A percentile compares a stretch with the other conserved stretches of the same genome.
Evolutionary conservation across 2,329 filamentous ascomycete species (phyloP).

Genomic region (Verticillium albo-atrum): DNA sequence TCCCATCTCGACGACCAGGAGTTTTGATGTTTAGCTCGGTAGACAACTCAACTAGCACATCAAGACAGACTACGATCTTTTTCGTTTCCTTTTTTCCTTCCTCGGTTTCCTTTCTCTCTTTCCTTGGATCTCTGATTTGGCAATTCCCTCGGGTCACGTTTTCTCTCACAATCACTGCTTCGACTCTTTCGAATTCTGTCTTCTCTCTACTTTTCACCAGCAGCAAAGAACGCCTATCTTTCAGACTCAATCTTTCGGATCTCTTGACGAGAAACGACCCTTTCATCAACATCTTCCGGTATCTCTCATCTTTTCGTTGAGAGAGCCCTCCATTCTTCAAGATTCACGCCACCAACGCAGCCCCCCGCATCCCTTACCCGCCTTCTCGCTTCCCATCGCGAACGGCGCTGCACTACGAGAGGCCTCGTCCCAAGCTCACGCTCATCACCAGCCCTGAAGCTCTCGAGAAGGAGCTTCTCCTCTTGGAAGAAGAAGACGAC

Average conservation of each 20-base stretch:
- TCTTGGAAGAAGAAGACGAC: slow-evolving; percentile 1
- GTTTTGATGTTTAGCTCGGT: neutral
- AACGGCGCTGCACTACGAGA: slow-evolving; percentile 26
- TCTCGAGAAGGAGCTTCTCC: slow-evolving; percentile 1
- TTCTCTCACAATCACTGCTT: slow-evolving; percentile 4
- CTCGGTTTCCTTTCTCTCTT: slow-evolving; percentile 14
- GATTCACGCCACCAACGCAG: slow-evolving; percentile 12
- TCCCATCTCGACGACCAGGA: neutral
- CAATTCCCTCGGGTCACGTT: neutral
- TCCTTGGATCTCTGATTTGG: slow-evolving; percentile 13
- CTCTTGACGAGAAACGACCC: neutral
- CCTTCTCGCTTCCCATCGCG: slow-evolving; percentile 33
- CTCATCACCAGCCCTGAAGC: slow-evolving; percentile 28
- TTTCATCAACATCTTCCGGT: neutral
- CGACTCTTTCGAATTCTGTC: slow-evolving; percentile 10
- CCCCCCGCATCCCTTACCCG: slow-evolving; percentile 11
- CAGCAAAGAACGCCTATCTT: neutral
- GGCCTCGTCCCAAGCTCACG: slow-evolving; percentile 34
- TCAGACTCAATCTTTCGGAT: neutral
- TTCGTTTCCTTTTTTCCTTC: slow-evolving; percentile 17
- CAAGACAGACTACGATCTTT: slow-evolving; percentile 1
- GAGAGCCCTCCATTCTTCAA: slow-evolving; percentile 3
- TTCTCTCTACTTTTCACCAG: neutral
- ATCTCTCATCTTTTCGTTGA: neutral
- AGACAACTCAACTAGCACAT: neutral